Percentiles rank a stretch among this genome's conserved stretches.
phyloP scores from a whole-genome alignment of 345 rosid species.

The Firmiana major region DNA sequence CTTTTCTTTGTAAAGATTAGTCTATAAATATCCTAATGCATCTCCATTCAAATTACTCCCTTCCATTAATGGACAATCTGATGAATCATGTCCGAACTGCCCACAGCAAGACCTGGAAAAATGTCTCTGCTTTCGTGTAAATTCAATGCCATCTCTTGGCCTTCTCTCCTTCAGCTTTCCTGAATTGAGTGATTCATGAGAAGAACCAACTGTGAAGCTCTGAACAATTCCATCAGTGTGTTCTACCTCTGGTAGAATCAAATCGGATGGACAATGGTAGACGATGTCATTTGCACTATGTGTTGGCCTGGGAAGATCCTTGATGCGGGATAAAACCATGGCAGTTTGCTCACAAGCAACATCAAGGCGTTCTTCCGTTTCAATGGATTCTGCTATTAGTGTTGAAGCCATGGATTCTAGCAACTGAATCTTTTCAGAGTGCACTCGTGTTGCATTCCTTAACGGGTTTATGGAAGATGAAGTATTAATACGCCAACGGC shows the following conservation, averaged over 20 bases:
- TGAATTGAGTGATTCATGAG: constrained; percentile 28
- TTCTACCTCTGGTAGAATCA: constrained; percentile 45
- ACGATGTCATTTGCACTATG: constrained; percentile 26
- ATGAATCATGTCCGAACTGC: constrained; percentile 45
- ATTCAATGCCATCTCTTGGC: constrained; percentile 37
- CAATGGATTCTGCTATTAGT: constrained; percentile 41
- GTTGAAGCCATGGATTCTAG: constrained; percentile 50
- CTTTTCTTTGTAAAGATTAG: background rate
- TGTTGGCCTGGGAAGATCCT: constrained; percentile 36
- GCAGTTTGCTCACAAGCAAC: constrained; percentile 51
- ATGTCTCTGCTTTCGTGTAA: constrained; percentile 36
- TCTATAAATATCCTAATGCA: constrained; percentile 29
- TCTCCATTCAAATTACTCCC: constrained; percentile 31
- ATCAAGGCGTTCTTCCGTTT: constrained; percentile 51
- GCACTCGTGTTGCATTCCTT: constrained; percentile 23
- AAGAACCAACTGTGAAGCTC: constrained; percentile 29
- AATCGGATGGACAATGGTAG: constrained; percentile 39
- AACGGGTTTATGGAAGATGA: constrained; percentile 17
- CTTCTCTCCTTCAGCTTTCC: constrained; percentile 53
- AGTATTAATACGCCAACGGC: constrained; percentile 31
- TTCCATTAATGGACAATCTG: constrained; percentile 41
- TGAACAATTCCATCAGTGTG: constrained; percentile 47
- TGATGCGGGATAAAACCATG: constrained; percentile 34
- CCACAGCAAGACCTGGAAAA: constrained; percentile 44
- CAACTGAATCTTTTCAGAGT: constrained; percentile 37